phyloP scores from a whole-genome alignment of 768 basidiomycete genomes.

The Amanita exitialis region DNA sequence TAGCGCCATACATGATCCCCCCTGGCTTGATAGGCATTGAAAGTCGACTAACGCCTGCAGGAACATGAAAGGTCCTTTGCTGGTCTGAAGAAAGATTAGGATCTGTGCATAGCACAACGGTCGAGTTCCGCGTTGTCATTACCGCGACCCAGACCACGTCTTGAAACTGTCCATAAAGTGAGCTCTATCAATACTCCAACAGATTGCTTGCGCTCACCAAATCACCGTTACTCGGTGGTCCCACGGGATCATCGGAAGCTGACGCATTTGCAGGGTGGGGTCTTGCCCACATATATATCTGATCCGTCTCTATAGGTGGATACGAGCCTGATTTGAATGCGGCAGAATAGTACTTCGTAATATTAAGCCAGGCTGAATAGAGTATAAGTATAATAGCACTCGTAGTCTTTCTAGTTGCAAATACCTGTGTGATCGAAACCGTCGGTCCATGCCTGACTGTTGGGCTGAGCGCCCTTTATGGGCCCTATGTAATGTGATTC shows the following conservation, averaged over 20 bases:
- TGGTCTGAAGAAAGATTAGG: constrained; percentile 17
- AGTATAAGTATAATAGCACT: not conserved
- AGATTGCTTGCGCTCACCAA: constrained; percentile 32
- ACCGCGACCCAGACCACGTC: constrained; percentile 67
- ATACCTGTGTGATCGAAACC: constrained; percentile 48
- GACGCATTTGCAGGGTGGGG: constrained; percentile 44
- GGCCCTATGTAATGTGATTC: constrained; percentile 79
- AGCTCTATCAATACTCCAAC: not conserved
- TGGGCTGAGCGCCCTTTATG: constrained; percentile 61
- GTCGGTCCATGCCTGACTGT: constrained; percentile 64
- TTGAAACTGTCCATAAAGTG: constrained; percentile 31
- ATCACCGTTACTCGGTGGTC: constrained; percentile 45
- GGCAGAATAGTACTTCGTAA: constrained; percentile 56
- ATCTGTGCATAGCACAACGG: constrained; percentile 45
- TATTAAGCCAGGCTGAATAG: constrained; percentile 45
- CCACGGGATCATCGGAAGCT: constrained; percentile 40
- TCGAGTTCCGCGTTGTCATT: constrained; percentile 44
- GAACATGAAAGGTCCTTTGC: constrained; percentile 36
- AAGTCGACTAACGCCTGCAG: constrained; percentile 52
- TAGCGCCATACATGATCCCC: constrained; percentile 36
- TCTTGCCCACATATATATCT: constrained; percentile 57
- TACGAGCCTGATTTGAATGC: constrained; percentile 65
- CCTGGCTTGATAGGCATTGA: constrained; percentile 45
- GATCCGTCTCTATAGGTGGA: constrained; percentile 48
- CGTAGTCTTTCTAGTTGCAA: constrained; percentile 8